Conservation (phyloP, 2,329 filamentous ascomycete species). For the Alternaria arborescens region DNA sequence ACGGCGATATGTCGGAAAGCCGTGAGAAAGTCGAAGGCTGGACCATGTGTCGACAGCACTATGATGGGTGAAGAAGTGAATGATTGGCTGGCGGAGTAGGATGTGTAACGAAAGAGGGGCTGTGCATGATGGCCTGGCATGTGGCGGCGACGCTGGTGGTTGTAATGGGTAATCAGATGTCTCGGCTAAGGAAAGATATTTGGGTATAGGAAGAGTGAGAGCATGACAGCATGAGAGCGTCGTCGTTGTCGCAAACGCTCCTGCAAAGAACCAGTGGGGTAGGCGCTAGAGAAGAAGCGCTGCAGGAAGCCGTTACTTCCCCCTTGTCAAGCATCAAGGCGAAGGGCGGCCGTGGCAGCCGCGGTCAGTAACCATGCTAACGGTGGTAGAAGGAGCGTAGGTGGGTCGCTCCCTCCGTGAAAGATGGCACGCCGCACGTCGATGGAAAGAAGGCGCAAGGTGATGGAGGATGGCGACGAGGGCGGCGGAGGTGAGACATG, state of each 20-base stretch:
- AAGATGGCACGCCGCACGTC: not conserved
- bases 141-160: not conserved
- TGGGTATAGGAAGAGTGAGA: not conserved
- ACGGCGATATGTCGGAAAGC: conserved; percentile 7
- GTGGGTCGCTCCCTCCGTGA: not conserved
- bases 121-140: not conserved
- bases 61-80: not conserved
- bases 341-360: not conserved
- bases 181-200: not conserved
- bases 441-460: not conserved
- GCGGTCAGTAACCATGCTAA: not conserved
- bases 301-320: conserved; percentile 3
- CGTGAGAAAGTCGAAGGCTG: not conserved
- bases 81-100: not conserved
- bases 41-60: not conserved
- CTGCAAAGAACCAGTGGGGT: conserved; percentile 8
- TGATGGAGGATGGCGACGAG: not conserved
- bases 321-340: not conserved
- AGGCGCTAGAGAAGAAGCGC: not conserved
- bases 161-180: too few species aligned
- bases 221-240: not conserved
- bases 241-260: not conserved
- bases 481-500: not conserved
- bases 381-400: not conserved
- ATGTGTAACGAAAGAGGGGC: conserved; percentile 5